Evolutionary conservation across 1,139 yeast genomes (phyloP).

Genomic region (Candida sp.): DNA sequence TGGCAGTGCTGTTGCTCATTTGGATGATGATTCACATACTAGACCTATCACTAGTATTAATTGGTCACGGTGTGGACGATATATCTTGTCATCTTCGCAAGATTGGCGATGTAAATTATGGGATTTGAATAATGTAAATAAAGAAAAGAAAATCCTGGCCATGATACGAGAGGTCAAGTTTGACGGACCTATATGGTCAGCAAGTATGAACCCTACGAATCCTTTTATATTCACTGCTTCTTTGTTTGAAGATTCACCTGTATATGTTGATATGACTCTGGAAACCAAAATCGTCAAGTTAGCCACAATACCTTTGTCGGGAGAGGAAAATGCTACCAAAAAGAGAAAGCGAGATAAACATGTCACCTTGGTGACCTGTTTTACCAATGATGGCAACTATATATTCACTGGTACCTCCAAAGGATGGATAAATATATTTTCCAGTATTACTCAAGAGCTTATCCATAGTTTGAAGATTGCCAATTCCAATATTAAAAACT

Average conservation of each 20-base stretch:
- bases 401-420: constrained; percentile 75
- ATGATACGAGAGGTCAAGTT: constrained; percentile 47
- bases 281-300: constrained; percentile 16
- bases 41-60: constrained; percentile 72
- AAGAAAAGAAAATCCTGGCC: constrained; percentile 12
- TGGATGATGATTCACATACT: constrained; percentile 58
- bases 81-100: constrained; percentile 68
- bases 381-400: constrained; percentile 44
- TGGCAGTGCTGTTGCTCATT: constrained; percentile 51
- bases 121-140: constrained; percentile 55
- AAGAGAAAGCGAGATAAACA: constrained; percentile 18
- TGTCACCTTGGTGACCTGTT: constrained; percentile 30
- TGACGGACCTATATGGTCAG: constrained; percentile 74
- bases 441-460: constrained; percentile 21
- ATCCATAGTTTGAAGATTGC: constrained; percentile 56
- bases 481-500: constrained; percentile 68
- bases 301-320: constrained; percentile 23
- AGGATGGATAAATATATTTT: constrained; percentile 67
- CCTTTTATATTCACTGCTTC: constrained; percentile 44
- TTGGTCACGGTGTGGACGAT: constrained; percentile 79
- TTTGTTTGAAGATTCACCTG: constrained; percentile 52
- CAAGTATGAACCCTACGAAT: constrained; percentile 52
- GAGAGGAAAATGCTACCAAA: constrained; percentile 15
- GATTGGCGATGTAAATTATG: constrained; percentile 85
- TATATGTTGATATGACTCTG: constrained; percentile 48